Evolutionary conservation across 371 early-diverging fungal genomes (phyloP).

Genomic region (Syncephalastrum racemosum): DNA sequence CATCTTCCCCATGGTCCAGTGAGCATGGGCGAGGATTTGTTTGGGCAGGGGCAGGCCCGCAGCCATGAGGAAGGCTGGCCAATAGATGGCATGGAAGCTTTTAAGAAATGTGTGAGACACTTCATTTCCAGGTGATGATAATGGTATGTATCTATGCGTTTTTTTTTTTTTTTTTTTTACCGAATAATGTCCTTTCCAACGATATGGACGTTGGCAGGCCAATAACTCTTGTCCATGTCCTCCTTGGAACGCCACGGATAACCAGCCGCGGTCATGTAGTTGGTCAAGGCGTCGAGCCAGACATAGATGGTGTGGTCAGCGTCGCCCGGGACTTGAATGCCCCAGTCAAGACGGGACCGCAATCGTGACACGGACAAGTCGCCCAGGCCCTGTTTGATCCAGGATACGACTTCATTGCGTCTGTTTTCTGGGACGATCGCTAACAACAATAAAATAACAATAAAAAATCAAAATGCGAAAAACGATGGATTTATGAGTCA

Average conservation of each 20-base stretch:
- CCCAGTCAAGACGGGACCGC: slow-evolving; percentile 82
- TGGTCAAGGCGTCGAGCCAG: slow-evolving; percentile 95
- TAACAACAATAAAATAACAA: no score
- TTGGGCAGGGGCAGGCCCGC: slow-evolving; percentile 76
- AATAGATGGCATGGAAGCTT: slow-evolving; percentile 92
- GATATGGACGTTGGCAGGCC: slow-evolving; percentile 84
- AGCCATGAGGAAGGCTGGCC: slow-evolving; percentile 95
- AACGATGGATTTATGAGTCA: neutral
- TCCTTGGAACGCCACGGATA: slow-evolving; percentile 63
- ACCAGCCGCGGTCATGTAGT: slow-evolving; percentile 87
- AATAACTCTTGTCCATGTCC: slow-evolving; percentile 36
- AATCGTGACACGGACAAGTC: slow-evolving; percentile 92
- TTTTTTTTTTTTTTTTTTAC: no score
- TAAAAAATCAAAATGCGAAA: neutral
- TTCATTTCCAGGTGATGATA: no score
- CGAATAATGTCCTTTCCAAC: slow-evolving; percentile 96
- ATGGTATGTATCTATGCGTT: neutral
- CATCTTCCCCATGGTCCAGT: slow-evolving; percentile 85
- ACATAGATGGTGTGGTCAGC: slow-evolving; percentile 91
- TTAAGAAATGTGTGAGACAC: slow-evolving; percentile 12
- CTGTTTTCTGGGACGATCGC: slow-evolving; percentile 67
- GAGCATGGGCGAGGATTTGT: slow-evolving; percentile 87
- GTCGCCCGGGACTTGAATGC: slow-evolving; percentile 91
- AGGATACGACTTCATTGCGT: slow-evolving; percentile 60
- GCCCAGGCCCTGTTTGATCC: slow-evolving; percentile 49